Evolutionary conservation across 768 basidiomycete genomes (phyloP).

Genomic region (Leccinum disarticulatum): DNA sequence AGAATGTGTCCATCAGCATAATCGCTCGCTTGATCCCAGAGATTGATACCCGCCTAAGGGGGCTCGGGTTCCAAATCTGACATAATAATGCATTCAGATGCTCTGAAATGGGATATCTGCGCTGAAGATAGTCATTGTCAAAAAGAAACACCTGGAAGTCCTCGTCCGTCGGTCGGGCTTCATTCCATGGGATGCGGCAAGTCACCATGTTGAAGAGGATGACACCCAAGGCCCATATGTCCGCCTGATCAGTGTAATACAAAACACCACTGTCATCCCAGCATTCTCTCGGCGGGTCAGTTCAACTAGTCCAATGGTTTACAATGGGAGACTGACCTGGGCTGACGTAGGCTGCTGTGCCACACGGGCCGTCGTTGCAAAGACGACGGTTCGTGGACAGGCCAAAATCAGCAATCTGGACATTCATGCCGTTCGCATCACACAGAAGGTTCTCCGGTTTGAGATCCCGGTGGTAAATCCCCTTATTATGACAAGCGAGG

Average conservation of each 20-base stretch:
- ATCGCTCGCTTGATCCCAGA: conserved; percentile 18
- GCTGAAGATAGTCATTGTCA: neutral
- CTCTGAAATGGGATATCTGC: conserved; percentile 9
- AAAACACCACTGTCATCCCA: conserved; percentile 39
- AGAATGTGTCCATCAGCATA: conserved; percentile 18
- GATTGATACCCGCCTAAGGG: conserved; percentile 18
- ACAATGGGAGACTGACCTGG: conserved; percentile 49
- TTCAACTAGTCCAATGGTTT: neutral
- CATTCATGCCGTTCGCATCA: conserved; percentile 46
- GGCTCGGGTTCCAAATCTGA: conserved; percentile 18
- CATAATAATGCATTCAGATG: conserved; percentile 5
- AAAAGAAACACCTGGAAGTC: conserved; percentile 7
- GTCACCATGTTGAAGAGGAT: conserved; percentile 85
- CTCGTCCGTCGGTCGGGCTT: conserved; percentile 4
- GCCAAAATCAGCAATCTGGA: conserved; percentile 79
- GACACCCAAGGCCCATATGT: conserved; percentile 75
- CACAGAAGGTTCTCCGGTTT: conserved; percentile 85
- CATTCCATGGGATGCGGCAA: conserved; percentile 33
- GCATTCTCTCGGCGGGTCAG: conserved; percentile 47
- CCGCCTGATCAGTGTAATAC: conserved; percentile 32
- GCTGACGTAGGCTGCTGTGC: conserved; percentile 66
- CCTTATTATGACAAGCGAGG: conserved; percentile 64
- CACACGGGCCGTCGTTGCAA: conserved; percentile 55
- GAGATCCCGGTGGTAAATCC: conserved; percentile 82
- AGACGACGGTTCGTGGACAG: conserved; percentile 48